Percentiles rank a stretch among this genome's conserved stretches.
These are phyloP conservation scores for Aspergillus diversus DNA, from an alignment of 495 filamentous ascomycete genomes.

Conservation along the genomic window DNA sequence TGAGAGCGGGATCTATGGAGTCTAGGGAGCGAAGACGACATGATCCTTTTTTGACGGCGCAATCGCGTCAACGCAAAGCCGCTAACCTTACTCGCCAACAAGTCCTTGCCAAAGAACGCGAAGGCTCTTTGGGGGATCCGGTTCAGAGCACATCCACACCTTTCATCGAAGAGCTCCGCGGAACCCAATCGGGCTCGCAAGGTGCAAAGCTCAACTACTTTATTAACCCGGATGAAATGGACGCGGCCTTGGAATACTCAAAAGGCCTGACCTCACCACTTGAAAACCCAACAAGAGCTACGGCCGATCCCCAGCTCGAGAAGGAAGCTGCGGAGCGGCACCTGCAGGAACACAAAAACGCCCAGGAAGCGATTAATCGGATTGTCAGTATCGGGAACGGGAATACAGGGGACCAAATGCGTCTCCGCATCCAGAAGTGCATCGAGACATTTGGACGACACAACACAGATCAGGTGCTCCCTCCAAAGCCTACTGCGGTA, in stretches of 20 bases:
- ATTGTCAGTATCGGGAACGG: slow-evolving; percentile 77
- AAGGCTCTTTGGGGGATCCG: slow-evolving; percentile 69
- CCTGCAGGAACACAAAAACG: slow-evolving; percentile 37
- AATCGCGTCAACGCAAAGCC: slow-evolving; percentile 76
- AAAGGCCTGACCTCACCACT: slow-evolving; percentile 63
- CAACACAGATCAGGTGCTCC: slow-evolving; percentile 74
- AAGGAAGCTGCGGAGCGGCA: slow-evolving; percentile 35
- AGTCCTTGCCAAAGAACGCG: slow-evolving; percentile 63
- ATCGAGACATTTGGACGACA: slow-evolving; percentile 90
- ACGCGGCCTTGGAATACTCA: slow-evolving; percentile 64
- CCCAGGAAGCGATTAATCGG: slow-evolving; percentile 67
- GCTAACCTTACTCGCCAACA: slow-evolving; percentile 75
- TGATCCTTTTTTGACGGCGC: slow-evolving; percentile 56
- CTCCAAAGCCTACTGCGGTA: slow-evolving; percentile 52
- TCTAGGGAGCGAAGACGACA: slow-evolving; percentile 39
- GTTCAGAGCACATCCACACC: slow-evolving; percentile 76
- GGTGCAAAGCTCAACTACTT: slow-evolving; percentile 69
- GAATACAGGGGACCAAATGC: slow-evolving; percentile 71
- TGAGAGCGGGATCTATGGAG: slow-evolving; percentile 45
- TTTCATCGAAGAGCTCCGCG: slow-evolving; percentile 82
- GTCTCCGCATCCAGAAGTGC: slow-evolving; percentile 79
- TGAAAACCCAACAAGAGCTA: slow-evolving; percentile 34
- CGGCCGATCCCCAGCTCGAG: slow-evolving; percentile 49
- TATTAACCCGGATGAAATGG: slow-evolving; percentile 65
- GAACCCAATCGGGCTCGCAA: slow-evolving; percentile 36